These are phyloP conservation scores for Leccinum longicurvipes DNA, from an alignment of 768 basidiomycete genomes.

Conservation along the genomic window DNA sequence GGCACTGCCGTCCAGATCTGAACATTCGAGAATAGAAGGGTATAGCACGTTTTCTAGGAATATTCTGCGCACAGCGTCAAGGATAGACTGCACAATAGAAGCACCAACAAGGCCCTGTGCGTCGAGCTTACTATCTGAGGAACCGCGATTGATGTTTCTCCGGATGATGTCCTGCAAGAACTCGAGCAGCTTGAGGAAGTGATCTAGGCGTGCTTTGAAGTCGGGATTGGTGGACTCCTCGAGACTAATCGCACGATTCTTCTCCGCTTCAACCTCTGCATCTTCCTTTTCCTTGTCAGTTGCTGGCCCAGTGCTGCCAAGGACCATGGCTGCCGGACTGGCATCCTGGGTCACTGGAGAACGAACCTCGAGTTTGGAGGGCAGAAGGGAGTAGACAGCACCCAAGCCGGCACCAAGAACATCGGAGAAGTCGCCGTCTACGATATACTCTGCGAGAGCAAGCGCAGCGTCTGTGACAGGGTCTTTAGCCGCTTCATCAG, in stretches of 20 bases:
- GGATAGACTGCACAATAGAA: slow-evolving; percentile 79
- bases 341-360: slow-evolving; percentile 40
- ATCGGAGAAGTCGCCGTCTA: slow-evolving; percentile 98
- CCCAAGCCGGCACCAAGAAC: slow-evolving; percentile 91
- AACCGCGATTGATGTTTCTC: slow-evolving; percentile 50
- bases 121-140: slow-evolving; percentile 39
- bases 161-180: slow-evolving; percentile 88
- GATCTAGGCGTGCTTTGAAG: slow-evolving; percentile 77
- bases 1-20: slow-evolving; percentile 89
- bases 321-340: slow-evolving; percentile 56
- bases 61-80: slow-evolving; percentile 77
- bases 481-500: slow-evolving; percentile 38
- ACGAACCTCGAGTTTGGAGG: slow-evolving; percentile 77
- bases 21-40: slow-evolving; percentile 90
- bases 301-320: slow-evolving; percentile 60
- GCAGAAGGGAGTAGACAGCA: slow-evolving; percentile 89
- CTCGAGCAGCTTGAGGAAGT: slow-evolving; percentile 86
- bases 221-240: slow-evolving; percentile 74
- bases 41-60: slow-evolving; percentile 94
- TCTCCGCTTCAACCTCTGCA: slow-evolving; percentile 47
- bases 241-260: slow-evolving; percentile 58
- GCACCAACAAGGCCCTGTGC: slow-evolving; percentile 67
- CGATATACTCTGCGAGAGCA: slow-evolving; percentile 87
- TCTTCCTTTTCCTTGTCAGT: slow-evolving; percentile 59
- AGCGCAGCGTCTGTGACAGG: slow-evolving; percentile 82